phyloP scores from a whole-genome alignment of 2,329 filamentous ascomycete species.

The Meredithiella fracta region DNA sequence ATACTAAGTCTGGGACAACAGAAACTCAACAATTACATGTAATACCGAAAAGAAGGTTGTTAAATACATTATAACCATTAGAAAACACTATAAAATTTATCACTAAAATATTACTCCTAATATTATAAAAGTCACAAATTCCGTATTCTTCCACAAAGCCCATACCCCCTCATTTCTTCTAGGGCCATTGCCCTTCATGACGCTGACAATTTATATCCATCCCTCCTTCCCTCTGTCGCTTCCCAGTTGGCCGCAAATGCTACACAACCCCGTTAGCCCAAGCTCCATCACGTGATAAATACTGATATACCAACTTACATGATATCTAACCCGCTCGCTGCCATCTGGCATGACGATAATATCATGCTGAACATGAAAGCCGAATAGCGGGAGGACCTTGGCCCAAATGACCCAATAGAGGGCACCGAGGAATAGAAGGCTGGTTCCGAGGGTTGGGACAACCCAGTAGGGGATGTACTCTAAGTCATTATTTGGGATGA shows the following conservation, averaged over 20 bases:
- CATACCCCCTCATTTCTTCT: no score
- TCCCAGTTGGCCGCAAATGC: slow-evolving; percentile 4
- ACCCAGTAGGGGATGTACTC: slow-evolving; percentile 39
- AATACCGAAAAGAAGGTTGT: no score
- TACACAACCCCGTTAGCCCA: not conserved
- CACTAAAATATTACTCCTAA: no score
- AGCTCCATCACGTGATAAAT: not conserved
- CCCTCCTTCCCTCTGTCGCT: not conserved
- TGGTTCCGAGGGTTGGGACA: slow-evolving; percentile 37
- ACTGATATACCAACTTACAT: slow-evolving; percentile 5
- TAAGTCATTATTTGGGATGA: slow-evolving; percentile 34
- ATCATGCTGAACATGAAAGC: slow-evolving; percentile 9
- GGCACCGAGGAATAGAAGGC: slow-evolving; percentile 32
- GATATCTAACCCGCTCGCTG: slow-evolving; percentile 10
- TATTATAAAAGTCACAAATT: no score
- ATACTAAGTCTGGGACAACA: not conserved
- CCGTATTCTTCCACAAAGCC: no score
- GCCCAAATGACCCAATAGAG: slow-evolving; percentile 39
- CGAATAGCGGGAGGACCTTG: slow-evolving; percentile 27
- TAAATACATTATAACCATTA: no score
- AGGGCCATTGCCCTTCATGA: not conserved
- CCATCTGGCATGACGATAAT: slow-evolving; percentile 7
- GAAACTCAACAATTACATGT: no score
- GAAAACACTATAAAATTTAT: no score
- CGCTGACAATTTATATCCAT: not conserved